Conservation (phyloP, 2,329 filamentous ascomycete genomes). For the Phialocephala subalpina region DNA sequence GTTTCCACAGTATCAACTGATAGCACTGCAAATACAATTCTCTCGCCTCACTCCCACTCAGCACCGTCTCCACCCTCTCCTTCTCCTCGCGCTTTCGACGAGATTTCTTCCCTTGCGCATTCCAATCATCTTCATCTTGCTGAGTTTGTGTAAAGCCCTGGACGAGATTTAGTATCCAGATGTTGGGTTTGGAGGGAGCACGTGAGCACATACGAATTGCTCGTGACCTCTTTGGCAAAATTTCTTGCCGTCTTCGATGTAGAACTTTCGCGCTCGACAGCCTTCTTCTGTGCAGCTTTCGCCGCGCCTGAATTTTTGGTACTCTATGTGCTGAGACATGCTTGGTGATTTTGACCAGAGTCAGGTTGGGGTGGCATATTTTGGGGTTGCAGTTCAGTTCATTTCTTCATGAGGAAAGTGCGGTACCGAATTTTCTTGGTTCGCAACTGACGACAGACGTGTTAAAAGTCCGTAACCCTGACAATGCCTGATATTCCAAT, state of each 20-base stretch:
- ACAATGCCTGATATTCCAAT: not conserved
- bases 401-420: not conserved
- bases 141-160: constrained; percentile 51
- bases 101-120: constrained; percentile 61
- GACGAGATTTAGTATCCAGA: constrained; percentile 31
- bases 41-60: constrained; percentile 72
- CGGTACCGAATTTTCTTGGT: not conserved
- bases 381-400: too few relatives aligned
- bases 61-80: constrained; percentile 61
- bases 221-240: constrained; percentile 73
- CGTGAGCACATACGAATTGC: constrained; percentile 58
- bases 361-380: too few relatives aligned
- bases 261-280: constrained; percentile 66
- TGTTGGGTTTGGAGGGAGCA: not conserved
- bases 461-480: not conserved
- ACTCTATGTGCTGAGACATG: constrained; percentile 43
- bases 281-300: constrained; percentile 63
- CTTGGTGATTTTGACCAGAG: not conserved
- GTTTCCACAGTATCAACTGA: constrained; percentile 85
- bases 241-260: constrained; percentile 68
- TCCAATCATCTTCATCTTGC: constrained; percentile 74
- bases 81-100: constrained; percentile 68
- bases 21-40: constrained; percentile 84
- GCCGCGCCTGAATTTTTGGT: constrained; percentile 49
- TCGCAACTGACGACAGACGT: not conserved